Evolutionary conservation across 805 yeast genomes (phyloP).

Genomic region (Candida andamanensis): DNA sequence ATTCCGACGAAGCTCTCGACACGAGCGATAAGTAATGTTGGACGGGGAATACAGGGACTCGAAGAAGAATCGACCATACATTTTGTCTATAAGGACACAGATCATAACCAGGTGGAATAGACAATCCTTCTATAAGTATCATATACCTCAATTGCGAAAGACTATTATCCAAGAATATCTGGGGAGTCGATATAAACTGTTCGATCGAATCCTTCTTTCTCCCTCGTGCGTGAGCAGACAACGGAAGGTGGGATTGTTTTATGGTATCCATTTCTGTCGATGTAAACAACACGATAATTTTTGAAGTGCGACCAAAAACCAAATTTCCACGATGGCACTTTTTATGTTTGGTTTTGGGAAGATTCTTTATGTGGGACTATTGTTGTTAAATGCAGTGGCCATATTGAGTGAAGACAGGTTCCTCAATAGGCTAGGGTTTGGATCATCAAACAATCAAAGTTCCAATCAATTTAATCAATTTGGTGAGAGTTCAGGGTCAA

Average conservation of each 20-base stretch:
- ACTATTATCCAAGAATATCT: slow-evolving; percentile 29
- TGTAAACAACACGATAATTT: slow-evolving; percentile 1
- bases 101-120: slow-evolving; percentile 40
- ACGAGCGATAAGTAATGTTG: slow-evolving; percentile 47
- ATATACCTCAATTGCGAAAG: slow-evolving; percentile 31
- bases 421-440: slow-evolving; percentile 51
- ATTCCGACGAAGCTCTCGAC: slow-evolving; percentile 43
- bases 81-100: slow-evolving; percentile 65
- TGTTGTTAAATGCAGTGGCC: slow-evolving; percentile 70
- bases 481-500: slow-evolving; percentile 25
- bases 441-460: slow-evolving; percentile 13
- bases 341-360: slow-evolving; percentile 58
- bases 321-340: slow-evolving; percentile 6
- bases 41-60: slow-evolving; percentile 56
- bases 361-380: slow-evolving; percentile 49
- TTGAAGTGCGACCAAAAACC: not conserved
- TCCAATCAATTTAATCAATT: slow-evolving; percentile 18
- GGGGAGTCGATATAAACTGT: slow-evolving; percentile 33
- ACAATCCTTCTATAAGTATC: slow-evolving; percentile 38
- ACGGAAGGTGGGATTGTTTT: not conserved
- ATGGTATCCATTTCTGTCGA: slow-evolving; percentile 1
- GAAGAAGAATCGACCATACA: slow-evolving; percentile 74
- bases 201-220: slow-evolving; percentile 35
- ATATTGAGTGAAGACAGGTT: slow-evolving; percentile 78
- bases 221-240: slow-evolving; percentile 12